Evolutionary conservation across 23 red algal genomes (phyloP).

Genomic region (Gracilaria gracilis): DNA sequence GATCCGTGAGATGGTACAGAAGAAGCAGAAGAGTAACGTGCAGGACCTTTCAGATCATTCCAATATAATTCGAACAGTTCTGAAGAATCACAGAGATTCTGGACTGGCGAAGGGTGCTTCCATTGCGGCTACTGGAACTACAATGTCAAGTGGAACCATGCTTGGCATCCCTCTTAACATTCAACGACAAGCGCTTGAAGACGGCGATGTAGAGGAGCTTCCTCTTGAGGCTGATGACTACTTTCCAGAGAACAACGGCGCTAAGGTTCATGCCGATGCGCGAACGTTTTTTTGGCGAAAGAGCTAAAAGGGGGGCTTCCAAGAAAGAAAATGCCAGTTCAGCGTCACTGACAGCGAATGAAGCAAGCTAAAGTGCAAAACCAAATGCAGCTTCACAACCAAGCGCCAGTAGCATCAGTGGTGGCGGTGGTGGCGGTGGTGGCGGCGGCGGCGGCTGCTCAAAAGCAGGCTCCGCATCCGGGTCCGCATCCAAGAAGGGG

Average conservation of each 20-base stretch:
- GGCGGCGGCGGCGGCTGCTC: too few relatives aligned
- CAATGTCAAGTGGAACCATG: conserved; percentile 50
- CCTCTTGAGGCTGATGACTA: conserved; percentile 57
- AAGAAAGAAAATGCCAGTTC: not conserved
- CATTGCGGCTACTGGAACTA: conserved; percentile 23
- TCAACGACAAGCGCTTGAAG: conserved; percentile 67
- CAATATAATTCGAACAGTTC: conserved; percentile 64
- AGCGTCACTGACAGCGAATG: not conserved
- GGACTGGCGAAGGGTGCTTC: conserved; percentile 45
- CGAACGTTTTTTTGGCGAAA: conserved; percentile 7
- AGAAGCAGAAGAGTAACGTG: conserved; percentile 41
- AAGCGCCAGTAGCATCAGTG: not conserved
- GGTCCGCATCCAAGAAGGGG: not conserved
- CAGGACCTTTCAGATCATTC: conserved; percentile 70
- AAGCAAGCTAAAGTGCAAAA: not conserved
- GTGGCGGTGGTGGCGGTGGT: too few relatives aligned
- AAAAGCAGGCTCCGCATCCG: not conserved
- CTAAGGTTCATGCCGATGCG: conserved; percentile 3
- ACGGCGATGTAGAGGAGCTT: conserved; percentile 64
- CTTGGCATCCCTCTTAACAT: conserved; percentile 56
- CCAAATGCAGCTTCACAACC: not conserved
- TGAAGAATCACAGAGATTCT: conserved; percentile 67
- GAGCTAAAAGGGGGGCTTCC: not conserved
- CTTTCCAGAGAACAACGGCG: conserved; percentile 22
- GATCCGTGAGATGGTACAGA: conserved; percentile 63